Conservation (phyloP, 31 red algal genomes). For the Odonthalia washingtoniensis region DNA sequence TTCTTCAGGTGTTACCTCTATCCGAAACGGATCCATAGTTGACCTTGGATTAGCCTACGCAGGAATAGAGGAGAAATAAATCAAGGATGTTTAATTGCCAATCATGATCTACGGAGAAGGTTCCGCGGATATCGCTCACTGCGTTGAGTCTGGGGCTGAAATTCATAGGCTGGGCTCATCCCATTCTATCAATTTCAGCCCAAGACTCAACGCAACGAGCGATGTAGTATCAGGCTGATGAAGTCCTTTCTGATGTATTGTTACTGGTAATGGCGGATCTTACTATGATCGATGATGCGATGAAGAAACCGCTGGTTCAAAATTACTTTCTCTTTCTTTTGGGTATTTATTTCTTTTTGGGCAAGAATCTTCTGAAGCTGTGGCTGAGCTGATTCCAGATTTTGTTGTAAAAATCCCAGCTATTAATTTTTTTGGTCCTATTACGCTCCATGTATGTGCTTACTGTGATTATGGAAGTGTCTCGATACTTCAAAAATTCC, state of each 20-base stretch:
- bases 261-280: slow-evolving; percentile 87
- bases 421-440: too few relatives aligned
- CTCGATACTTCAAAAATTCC: slow-evolving; percentile 88
- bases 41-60: slow-evolving; percentile 96
- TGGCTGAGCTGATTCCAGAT: slow-evolving; percentile 75
- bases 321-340: slow-evolving; percentile 78
- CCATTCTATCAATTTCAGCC: too few relatives aligned
- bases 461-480: slow-evolving; percentile 90
- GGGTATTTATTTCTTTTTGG: slow-evolving; percentile 83
- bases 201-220: too few relatives aligned
- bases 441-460: slow-evolving; percentile 80
- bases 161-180: slow-evolving; percentile 72
- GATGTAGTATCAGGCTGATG: too few relatives aligned
- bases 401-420: slow-evolving; percentile 70
- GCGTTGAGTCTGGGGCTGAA: slow-evolving; percentile 91
- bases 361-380: slow-evolving; percentile 80
- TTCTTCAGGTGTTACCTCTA: slow-evolving; percentile 35
- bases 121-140: slow-evolving; percentile 70
- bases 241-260: slow-evolving; percentile 79
- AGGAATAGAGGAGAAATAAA: slow-evolving; percentile 66
- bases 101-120: slow-evolving; percentile 72
- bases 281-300: slow-evolving; percentile 45
- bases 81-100: slow-evolving; percentile 78
- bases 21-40: slow-evolving; percentile 74
- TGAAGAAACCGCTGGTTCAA: slow-evolving; percentile 55